These are phyloP conservation scores for Cystobasidium slooffiae DNA, from an alignment of 1,284 basidiomycete species.

Conservation along the genomic window DNA sequence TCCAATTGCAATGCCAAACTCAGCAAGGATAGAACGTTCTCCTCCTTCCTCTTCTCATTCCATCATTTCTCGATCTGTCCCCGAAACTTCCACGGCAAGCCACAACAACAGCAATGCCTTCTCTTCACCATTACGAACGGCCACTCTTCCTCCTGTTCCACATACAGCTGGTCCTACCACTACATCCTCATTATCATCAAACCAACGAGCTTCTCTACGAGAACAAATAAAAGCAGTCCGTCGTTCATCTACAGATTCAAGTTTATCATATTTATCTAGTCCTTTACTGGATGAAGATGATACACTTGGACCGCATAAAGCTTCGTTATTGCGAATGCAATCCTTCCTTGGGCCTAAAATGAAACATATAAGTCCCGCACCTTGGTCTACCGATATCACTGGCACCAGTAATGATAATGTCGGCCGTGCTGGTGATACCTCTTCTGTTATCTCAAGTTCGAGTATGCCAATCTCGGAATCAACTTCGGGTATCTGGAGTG, in stretches of 20 bases:
- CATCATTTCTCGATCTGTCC: constrained; percentile 19
- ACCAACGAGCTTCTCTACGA: background rate
- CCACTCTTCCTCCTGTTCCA: constrained; percentile 10
- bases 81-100: background rate
- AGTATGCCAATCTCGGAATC: background rate
- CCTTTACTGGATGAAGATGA: constrained; percentile 26
- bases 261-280: constrained; percentile 30
- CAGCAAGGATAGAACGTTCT: constrained; percentile 22
- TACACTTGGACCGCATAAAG: constrained; percentile 14
- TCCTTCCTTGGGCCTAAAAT: constrained; percentile 47
- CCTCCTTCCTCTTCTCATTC: constrained; percentile 8
- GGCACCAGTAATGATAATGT: background rate
- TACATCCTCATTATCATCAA: background rate
- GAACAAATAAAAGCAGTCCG: background rate
- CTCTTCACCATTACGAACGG: constrained; percentile 18
- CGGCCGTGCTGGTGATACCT: background rate
- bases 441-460: background rate
- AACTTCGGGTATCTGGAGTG: constrained; percentile 21
- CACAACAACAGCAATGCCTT: background rate
- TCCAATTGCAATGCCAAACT: constrained; percentile 9
- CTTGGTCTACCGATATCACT: constrained; percentile 34
- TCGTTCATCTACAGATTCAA: constrained; percentile 26
- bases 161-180: constrained; percentile 11
- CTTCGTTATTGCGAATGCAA: constrained; percentile 43
- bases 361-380: constrained; percentile 44